Evolutionary conservation across 108 stramenopile species (phyloP).

Genomic region (Skeletonema grethae): DNA sequence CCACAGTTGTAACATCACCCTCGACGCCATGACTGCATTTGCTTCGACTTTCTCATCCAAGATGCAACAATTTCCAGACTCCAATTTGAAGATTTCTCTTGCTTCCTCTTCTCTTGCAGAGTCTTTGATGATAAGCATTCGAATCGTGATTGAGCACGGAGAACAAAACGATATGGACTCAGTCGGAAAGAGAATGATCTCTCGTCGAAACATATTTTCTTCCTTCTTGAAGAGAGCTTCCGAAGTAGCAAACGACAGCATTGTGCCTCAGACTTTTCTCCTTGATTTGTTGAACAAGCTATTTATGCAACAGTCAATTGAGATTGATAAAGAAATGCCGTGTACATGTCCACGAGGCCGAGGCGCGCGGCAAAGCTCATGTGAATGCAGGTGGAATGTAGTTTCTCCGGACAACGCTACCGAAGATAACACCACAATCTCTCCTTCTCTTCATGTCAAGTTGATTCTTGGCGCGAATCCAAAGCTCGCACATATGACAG

Average conservation of each 20-base stretch:
- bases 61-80: neutral
- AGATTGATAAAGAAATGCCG: neutral
- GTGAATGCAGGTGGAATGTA: neutral
- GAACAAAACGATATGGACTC: neutral
- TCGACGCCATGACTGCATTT: neutral
- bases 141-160: neutral
- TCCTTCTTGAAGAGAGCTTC: neutral
- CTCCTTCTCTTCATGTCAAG: neutral
- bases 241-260: neutral
- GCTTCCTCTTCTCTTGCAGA: no score
- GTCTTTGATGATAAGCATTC: neutral
- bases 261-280: neutral
- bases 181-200: neutral
- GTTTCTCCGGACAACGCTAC: neutral
- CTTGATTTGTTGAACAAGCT: neutral
- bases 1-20: neutral
- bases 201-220: neutral
- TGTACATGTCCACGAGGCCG: neutral
- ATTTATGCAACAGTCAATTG: neutral
- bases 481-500: neutral
- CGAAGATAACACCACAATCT: neutral
- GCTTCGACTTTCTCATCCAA: neutral
- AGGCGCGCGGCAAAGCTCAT: neutral
- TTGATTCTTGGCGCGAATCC: slow-evolving; percentile 18
- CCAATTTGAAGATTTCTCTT: neutral